Evolutionary conservation across 805 yeast genomes (phyloP).

Genomic region (Dipodascopsis tothii): DNA sequence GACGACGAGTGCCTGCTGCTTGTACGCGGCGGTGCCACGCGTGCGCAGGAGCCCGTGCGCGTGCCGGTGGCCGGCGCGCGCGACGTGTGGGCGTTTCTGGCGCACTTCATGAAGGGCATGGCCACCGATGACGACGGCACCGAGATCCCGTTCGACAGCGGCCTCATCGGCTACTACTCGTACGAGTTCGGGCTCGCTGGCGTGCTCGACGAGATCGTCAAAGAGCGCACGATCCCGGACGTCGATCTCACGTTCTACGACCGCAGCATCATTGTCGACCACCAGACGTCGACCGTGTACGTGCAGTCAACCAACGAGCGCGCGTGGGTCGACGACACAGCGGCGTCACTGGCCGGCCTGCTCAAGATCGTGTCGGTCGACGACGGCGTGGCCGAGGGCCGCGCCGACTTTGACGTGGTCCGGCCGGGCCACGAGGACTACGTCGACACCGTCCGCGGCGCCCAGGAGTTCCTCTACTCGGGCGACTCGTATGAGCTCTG

Average conservation of each 20-base stretch:
- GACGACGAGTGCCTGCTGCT: slow-evolving; percentile 6
- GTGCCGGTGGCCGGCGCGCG: not conserved
- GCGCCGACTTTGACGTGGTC: no score
- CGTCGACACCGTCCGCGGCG: slow-evolving; percentile 45
- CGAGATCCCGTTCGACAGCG: slow-evolving; percentile 74
- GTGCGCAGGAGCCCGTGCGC: not conserved
- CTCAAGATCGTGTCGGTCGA: not conserved
- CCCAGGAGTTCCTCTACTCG: slow-evolving; percentile 58
- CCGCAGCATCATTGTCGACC: slow-evolving; percentile 52
- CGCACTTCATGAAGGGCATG: not conserved
- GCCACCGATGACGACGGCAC: slow-evolving; percentile 1
- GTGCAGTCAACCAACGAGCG: slow-evolving; percentile 6
- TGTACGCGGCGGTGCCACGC: not conserved
- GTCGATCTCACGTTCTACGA: slow-evolving; percentile 66
- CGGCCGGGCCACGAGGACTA: slow-evolving; percentile 37
- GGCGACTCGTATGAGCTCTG: slow-evolving; percentile 96
- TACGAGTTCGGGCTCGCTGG: slow-evolving; percentile 66
- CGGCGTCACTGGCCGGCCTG: not conserved
- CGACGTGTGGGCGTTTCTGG: slow-evolving; percentile 15
- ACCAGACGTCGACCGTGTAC: slow-evolving; percentile 39
- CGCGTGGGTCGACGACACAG: slow-evolving; percentile 42
- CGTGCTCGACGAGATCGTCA: slow-evolving; percentile 27
- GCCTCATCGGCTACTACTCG: slow-evolving; percentile 74
- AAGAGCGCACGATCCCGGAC: slow-evolving; percentile 40
- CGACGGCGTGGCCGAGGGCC: not conserved